Base-by-base conservation (phyloP, 768 basidiomycete genomes). In the Kwoniella bestiolae region DNA sequence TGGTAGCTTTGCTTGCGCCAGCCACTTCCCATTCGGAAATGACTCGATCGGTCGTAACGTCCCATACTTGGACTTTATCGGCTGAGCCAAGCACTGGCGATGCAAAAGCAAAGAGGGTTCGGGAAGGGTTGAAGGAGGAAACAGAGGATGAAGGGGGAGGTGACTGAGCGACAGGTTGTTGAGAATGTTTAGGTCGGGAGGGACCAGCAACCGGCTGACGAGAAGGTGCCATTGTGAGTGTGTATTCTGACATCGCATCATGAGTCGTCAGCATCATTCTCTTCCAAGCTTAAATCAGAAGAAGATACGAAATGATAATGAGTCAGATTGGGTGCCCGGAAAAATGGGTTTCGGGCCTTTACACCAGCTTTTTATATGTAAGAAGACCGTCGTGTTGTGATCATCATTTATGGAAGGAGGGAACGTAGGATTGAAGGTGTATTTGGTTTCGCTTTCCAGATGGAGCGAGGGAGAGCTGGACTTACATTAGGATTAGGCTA, bases 381-480 rank as follows among this genome's bases (percentile, higher is more conserved):
- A 76, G 77, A 66, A 78, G 77, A 78, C 77, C 77, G 77, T 78
- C 77, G 77, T 78, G 77, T n/a, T 69, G 69, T 60, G 66, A 78
- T 78, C 77, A 76, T 78, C 77, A 75, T 65, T 68, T 78, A 41
- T 21, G 23, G 21, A 6, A 34, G 11, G 23, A 34, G 9, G 29
- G 28, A 35, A 34, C 1, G 55, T 8, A 31, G 7, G 6, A 56
- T 14, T 38, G n/a, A 41, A 21, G 34, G 38, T 35, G 34, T 5
- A 12, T 35, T 35, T n/a, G n/a, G n/a, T n/a, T n/a, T n/a, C n/a
- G n/a, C n/a, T n/a, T n/a, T n/a, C n/a, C n/a, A n/a, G n/a, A n/a
- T n/a, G n/a, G n/a, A n/a, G n/a, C n/a, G n/a, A n/a, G n/a, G n/a
- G n/a, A n/a, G n/a, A n/a, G n/a, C n/a, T n/a, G n/a, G n/a, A 35